Evolutionary conservation across 495 filamentous ascomycete species (phyloP).

Genomic region (Penicillium subrubescens): DNA sequence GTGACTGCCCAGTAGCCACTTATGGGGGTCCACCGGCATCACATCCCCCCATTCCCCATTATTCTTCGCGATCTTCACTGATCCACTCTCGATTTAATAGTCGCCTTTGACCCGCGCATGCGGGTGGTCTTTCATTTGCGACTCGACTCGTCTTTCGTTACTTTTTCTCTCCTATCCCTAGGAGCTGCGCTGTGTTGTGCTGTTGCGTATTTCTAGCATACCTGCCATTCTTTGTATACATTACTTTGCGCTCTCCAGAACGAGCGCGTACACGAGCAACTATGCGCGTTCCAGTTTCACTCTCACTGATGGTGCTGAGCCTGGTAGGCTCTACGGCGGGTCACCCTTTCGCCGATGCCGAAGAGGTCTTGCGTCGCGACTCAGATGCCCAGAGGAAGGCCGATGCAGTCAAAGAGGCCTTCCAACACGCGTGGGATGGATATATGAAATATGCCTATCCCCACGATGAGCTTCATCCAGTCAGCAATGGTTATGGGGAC

Average conservation of each 20-base stretch:
- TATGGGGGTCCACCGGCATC: constrained; percentile 13
- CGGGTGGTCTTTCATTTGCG: constrained; percentile 7
- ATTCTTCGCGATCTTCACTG: neutral
- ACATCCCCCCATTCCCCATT: constrained; percentile 7
- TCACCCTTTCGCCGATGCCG: constrained; percentile 16
- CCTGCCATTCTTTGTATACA: neutral
- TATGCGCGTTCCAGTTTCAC: constrained; percentile 38
- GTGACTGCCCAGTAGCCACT: constrained; percentile 18
- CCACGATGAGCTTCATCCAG: constrained; percentile 73
- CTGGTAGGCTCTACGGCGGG: constrained; percentile 31
- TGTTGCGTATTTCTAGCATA: neutral
- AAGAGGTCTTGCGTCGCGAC: constrained; percentile 8
- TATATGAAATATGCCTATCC: constrained; percentile 81
- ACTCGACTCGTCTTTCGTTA: neutral
- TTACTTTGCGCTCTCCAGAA: neutral
- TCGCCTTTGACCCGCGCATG: neutral
- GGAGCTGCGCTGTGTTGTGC: neutral
- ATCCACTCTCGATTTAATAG: constrained; percentile 8
- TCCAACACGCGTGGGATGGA: constrained; percentile 77
- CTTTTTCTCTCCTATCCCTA: neutral
- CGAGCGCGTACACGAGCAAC: constrained; percentile 1
- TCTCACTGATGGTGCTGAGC: constrained; percentile 30
- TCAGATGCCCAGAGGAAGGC: constrained; percentile 42
- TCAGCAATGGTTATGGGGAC: constrained; percentile 64
- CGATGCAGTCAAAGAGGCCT: constrained; percentile 72